Base-by-base conservation (phyloP, 306 rosid species). In the Pyrus bretschneideri region DNA sequence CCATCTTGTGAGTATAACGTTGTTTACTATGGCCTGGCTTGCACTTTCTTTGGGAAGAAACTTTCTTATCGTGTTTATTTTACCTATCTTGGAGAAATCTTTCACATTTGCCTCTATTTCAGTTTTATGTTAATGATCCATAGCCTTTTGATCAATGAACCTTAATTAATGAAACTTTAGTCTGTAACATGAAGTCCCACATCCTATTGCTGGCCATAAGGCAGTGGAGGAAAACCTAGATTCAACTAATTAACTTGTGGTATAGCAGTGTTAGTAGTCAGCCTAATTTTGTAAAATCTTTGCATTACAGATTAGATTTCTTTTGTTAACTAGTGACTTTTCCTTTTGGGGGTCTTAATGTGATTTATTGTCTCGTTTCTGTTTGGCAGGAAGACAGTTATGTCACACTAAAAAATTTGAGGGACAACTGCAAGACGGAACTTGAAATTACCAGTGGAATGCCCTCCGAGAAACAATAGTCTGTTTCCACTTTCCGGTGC, bases 381-480 rank as follows among this genome's bases (percentile, higher is more conserved):
- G 54, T 55, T 72, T 80, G 62, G 81, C 91, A 95, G 99, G 93
- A 90, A 61, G 82, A 88, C 72, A 85, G 74, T 67, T 89, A 82
- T 80, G 85, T 80, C 45, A 21, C 64, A 17, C 83, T 92, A 8
- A 90, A 86, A 88, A 87, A 85, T 18, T 67, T 95, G 88, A 92
- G 96, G 82, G 96, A 92, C 81, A 80, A 71, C 77, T 95, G 96
- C 97, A 92, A 90, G 88, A 82, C 46, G 63, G 91, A 86, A 71
- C 85, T 92, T 72, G 97, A 83, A 83, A 82, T 38, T 79, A 76
- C 81, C 59, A 78, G 85, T 33, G 86, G 75, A 76, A 76, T 57
- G 84, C 82, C 82, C 67, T 70, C 70, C 52, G 89, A 85, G 75
- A 82, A 82, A 76, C 87, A 72, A 13, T 90, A 90, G 83, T 40